phyloP scores from a whole-genome alignment of 1,284 basidiomycete species.

The Ganoderma sinense region DNA sequence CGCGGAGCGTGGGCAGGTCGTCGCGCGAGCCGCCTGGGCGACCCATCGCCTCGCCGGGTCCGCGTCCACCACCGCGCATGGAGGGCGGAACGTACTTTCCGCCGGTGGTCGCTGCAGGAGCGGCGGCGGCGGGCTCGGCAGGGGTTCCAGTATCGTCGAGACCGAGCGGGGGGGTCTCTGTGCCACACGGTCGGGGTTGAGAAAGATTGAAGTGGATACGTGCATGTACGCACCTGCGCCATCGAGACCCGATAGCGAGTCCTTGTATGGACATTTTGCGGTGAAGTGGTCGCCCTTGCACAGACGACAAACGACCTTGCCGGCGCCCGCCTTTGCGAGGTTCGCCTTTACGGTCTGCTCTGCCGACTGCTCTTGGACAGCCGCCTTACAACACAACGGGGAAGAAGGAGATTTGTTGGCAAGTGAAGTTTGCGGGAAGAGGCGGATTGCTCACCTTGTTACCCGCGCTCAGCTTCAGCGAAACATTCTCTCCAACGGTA shows the following conservation, averaged over 20 bases:
- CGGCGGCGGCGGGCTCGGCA: slow-evolving; percentile 51
- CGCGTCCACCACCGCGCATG: slow-evolving; percentile 79
- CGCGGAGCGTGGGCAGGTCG: slow-evolving; percentile 95
- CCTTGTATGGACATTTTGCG: slow-evolving; percentile 98
- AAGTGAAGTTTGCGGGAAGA: background rate
- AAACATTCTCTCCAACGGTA: slow-evolving; percentile 92
- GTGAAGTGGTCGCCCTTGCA: slow-evolving; percentile 99
- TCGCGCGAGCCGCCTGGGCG: slow-evolving; percentile 71
- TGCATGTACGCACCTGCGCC: slow-evolving; percentile 52
- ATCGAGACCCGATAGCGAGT: slow-evolving; percentile 86
- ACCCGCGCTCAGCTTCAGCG: slow-evolving; percentile 86
- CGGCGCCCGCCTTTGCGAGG: slow-evolving; percentile 76
- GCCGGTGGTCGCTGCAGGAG: slow-evolving; percentile 46
- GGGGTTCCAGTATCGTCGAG: slow-evolving; percentile 58
- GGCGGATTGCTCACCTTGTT: slow-evolving; percentile 67
- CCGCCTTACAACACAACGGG: slow-evolving; percentile 41
- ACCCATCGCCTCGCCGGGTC: slow-evolving; percentile 87
- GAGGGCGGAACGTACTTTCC: slow-evolving; percentile 96
- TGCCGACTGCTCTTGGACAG: slow-evolving; percentile 74
- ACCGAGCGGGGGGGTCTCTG: slow-evolving; percentile 57
- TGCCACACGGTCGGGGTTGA: slow-evolving; percentile 19
- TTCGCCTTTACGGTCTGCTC: slow-evolving; percentile 78
- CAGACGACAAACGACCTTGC: slow-evolving; percentile 92
- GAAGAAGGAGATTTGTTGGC: background rate
- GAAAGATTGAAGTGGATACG: slow-evolving; percentile 16